Percentiles rank a stretch among this genome's conserved stretches.
Conservation (phyloP, 2,329 filamentous ascomycete species). For the Colletotrichum tanaceti region DNA sequence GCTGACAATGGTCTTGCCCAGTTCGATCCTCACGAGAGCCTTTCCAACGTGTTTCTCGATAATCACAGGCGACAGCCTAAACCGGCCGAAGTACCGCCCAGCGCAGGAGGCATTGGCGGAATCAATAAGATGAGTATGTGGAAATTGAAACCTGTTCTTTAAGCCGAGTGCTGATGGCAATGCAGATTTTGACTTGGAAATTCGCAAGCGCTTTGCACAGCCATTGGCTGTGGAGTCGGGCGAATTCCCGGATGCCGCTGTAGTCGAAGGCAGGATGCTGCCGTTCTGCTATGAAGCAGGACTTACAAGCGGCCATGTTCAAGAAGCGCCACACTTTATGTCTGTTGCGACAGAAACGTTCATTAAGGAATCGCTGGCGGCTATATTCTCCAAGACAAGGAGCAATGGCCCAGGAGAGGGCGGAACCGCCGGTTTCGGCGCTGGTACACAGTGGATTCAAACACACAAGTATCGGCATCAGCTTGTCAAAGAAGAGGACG, state of each 20-base stretch:
- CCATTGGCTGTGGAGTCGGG: conserved; percentile 75
- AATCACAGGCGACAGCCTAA: conserved; percentile 59
- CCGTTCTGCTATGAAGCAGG: conserved; percentile 76
- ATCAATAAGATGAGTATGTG: conserved; percentile 83
- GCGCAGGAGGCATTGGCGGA: conserved; percentile 66
- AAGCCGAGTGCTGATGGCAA: background rate
- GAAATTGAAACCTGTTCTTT: background rate
- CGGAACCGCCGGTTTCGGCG: conserved; percentile 71
- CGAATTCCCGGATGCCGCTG: conserved; percentile 74
- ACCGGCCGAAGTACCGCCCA: conserved; percentile 72
- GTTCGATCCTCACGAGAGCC: conserved; percentile 67
- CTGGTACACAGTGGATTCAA: conserved; percentile 78
- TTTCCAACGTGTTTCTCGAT: conserved; percentile 65
- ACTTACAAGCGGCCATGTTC: conserved; percentile 67
- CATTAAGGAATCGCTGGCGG: conserved; percentile 73
- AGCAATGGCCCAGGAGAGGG: conserved; percentile 73
- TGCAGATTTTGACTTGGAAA: conserved; percentile 73
- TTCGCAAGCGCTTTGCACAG: conserved; percentile 72
- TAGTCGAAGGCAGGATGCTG: conserved; percentile 73
- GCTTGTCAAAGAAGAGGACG: conserved; percentile 80
- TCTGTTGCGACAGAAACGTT: conserved; percentile 74
- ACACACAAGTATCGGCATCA: conserved; percentile 82
- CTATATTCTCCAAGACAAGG: conserved; percentile 72
- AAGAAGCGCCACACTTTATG: conserved; percentile 73
- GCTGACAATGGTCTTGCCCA: conserved; percentile 47